Percentiles rank a stretch among this genome's conserved stretches.
phyloP scores from a whole-genome alignment of 345 rosid species.

The Hibiscus trionum region DNA sequence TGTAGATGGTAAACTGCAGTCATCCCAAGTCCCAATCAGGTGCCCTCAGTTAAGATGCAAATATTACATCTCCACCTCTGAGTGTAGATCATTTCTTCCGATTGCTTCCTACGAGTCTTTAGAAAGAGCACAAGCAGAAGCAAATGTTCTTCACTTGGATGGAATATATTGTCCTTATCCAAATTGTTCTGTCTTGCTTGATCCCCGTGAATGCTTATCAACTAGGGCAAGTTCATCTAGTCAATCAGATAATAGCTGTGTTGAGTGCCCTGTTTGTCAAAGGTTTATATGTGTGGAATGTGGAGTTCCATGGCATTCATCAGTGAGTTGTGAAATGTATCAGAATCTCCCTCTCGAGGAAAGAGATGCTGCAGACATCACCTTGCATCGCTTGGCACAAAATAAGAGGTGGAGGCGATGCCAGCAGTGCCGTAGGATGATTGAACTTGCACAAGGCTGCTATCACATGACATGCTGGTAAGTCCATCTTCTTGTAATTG shows the following conservation, averaged over 20 bases:
- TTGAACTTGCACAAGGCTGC: constrained; percentile 89
- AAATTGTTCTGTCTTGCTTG: constrained; percentile 70
- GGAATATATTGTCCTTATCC: constrained; percentile 86
- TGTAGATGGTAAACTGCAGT: constrained; percentile 70
- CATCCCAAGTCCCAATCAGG: constrained; percentile 72
- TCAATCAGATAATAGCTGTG: constrained; percentile 53
- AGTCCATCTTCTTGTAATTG: constrained; percentile 11
- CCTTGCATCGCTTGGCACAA: constrained; percentile 74
- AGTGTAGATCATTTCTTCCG: constrained; percentile 73
- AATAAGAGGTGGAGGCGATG: constrained; percentile 91
- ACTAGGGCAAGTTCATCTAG: constrained; percentile 73
- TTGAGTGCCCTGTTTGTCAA: constrained; percentile 85
- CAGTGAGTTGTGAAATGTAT: constrained; percentile 76
- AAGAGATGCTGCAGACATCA: constrained; percentile 73
- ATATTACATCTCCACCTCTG: constrained; percentile 49
- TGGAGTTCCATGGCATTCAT: constrained; percentile 92
- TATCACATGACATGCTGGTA: constrained; percentile 96
- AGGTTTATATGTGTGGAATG: constrained; percentile 83
- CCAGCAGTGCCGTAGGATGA: constrained; percentile 91
- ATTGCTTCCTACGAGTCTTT: constrained; percentile 46
- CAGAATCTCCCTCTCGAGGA: constrained; percentile 80
- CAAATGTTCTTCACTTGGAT: constrained; percentile 39
- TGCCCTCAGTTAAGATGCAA: constrained; percentile 90
- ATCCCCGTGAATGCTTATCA: constrained; percentile 64
- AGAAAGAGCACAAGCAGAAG: constrained; percentile 64